Percentiles rank a stretch among this genome's conserved stretches.
Conservation (phyloP, 805 yeast species). For the Cyberlindnera lachancei region DNA sequence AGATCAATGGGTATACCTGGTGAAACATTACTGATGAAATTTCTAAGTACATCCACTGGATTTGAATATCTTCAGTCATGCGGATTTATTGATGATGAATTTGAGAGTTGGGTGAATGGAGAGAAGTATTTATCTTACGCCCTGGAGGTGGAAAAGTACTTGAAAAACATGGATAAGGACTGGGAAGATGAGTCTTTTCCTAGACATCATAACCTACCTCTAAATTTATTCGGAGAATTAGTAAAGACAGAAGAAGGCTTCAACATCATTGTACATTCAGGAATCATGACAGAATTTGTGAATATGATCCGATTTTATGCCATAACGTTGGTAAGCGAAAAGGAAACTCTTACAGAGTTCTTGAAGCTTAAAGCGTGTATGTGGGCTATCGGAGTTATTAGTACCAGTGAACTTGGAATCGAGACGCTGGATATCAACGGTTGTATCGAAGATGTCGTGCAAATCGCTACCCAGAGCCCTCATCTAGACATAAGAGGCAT, state of each 20-base stretch:
- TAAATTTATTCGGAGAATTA: conserved; percentile 74
- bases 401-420: conserved; percentile 65
- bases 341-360: conserved; percentile 23
- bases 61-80: conserved; percentile 53
- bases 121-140: conserved; percentile 40
- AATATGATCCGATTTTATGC: conserved; percentile 28
- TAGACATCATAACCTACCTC: conserved; percentile 31
- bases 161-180: conserved; percentile 20
- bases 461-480: conserved; percentile 37
- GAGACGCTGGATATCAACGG: conserved; percentile 46
- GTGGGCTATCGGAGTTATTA: conserved; percentile 86
- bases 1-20: conserved; percentile 22
- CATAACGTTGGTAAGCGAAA: conserved; percentile 14
- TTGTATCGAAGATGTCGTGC: conserved; percentile 45
- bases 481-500: conserved; percentile 65
- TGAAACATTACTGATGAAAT: conserved; percentile 51
- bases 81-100: conserved; percentile 56
- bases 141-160: conserved; percentile 35
- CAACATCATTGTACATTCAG: conserved; percentile 44
- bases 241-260: conserved; percentile 80
- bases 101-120: conserved; percentile 56
- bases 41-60: conserved; percentile 63
- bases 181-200: conserved; percentile 4
- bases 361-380: conserved; percentile 60
- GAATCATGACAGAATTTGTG: conserved; percentile 35